phyloP scores from a whole-genome alignment of 768 basidiomycete species.

The Inosperma sp. region DNA sequence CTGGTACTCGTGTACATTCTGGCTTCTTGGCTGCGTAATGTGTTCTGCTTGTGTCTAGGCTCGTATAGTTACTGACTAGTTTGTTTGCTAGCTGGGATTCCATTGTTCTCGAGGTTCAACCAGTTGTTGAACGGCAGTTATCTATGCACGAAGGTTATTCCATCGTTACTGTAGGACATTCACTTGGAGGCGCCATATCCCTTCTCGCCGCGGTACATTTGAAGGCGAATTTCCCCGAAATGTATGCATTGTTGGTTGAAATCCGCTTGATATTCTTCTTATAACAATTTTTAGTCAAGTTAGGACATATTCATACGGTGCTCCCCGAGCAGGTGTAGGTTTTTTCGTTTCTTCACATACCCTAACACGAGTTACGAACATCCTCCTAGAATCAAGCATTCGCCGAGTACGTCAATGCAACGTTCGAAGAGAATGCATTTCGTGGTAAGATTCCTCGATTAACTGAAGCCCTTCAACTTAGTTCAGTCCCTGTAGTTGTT shows the following conservation, averaged over 20 bases:
- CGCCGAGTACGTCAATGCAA: slow-evolving; percentile 40
- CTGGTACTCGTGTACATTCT: slow-evolving; percentile 40
- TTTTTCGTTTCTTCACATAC: slow-evolving; percentile 17
- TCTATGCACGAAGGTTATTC: slow-evolving; percentile 32
- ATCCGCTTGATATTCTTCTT: neutral
- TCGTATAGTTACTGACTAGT: slow-evolving; percentile 20
- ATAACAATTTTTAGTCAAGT: slow-evolving; percentile 32
- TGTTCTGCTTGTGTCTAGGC: neutral
- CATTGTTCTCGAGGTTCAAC: slow-evolving; percentile 37
- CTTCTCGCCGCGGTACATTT: slow-evolving; percentile 44
- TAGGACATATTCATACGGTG: slow-evolving; percentile 47
- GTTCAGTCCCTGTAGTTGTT: slow-evolving; percentile 34
- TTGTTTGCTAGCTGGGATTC: slow-evolving; percentile 44
- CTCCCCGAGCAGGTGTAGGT: slow-evolving; percentile 45
- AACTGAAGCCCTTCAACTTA: neutral
- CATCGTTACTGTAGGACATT: slow-evolving; percentile 49
- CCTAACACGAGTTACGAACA: neutral
- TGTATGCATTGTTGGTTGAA: slow-evolving; percentile 19
- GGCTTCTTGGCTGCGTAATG: slow-evolving; percentile 49
- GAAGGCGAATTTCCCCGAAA: slow-evolving; percentile 37
- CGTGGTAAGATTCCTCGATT: slow-evolving; percentile 32
- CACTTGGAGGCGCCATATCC: slow-evolving; percentile 50
- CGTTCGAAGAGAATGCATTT: slow-evolving; percentile 37
- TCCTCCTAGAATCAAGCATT: slow-evolving; percentile 41
- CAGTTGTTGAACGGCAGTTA: slow-evolving; percentile 35